Evolutionary conservation across 345 rosid genomes (phyloP), one percentile per base, ranked within the genome.

Genomic region (Bruguiera sexangula): DNA sequence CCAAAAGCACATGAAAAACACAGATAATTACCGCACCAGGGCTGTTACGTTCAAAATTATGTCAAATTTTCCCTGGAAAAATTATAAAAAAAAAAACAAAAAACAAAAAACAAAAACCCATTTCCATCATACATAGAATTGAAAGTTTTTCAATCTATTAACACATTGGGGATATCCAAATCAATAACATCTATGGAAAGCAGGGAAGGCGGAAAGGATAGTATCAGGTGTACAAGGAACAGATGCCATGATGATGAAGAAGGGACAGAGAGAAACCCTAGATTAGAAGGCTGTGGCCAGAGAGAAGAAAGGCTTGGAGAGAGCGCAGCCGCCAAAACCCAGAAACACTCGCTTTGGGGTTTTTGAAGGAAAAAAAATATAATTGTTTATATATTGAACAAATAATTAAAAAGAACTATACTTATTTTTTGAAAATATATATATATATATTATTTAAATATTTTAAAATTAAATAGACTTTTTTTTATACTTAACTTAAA

Each of bases 141-240:
- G 6, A 50, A 27, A 26, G 18, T 22, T 16, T 6, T 4, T 29
- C 68, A 62, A 27, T 55, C 67, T 58, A 32, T 2, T 21, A 55
- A n/a, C 29, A 30, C 58, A 36, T 30, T 18, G 67, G 16, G 26
- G 18, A 4, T 39, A 62, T 66, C 60, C 13, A 54, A 68, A 9
- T 51, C 39, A 72, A 75, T 71, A 82, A 69, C 72, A 77, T 82
- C 83, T 65, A 84, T 78, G 75, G 73, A 81, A 1, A 36, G 39
- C 39, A 81, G 83, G 73, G 22, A 81, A 84, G 68, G 26, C 27
- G 66, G 76, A 4, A 80, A 73, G 82, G 89, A 86, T 83, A 82
- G 83, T 82, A 75, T 83, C 91, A 65, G 94, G 71, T 51, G 88
- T 70, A 58, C 73, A 65, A 69, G 83, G 54, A 62, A 82, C 77